These are phyloP conservation scores for Ceriops tagal DNA, from an alignment of 345 rosid species.

Conservation along the genomic window DNA sequence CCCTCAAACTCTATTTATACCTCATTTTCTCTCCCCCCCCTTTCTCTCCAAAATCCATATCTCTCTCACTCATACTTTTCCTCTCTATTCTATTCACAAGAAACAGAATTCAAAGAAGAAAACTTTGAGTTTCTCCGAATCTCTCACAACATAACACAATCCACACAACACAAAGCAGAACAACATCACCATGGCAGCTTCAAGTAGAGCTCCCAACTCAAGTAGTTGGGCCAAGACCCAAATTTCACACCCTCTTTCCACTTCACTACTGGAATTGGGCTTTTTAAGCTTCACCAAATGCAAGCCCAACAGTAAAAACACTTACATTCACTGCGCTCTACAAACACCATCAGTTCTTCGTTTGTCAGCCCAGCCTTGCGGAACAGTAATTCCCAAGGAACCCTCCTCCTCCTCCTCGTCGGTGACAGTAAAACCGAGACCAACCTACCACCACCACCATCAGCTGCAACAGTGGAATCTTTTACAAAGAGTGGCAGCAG, in stretches of 20 bases:
- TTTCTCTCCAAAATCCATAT: not conserved
- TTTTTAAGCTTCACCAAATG: constrained; percentile 18
- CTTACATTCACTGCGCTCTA: constrained; percentile 30
- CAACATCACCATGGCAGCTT: constrained; percentile 39
- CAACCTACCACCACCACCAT: not conserved
- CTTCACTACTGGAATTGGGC: constrained; percentile 20
- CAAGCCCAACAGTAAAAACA: constrained; percentile 16
- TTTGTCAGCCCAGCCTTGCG: constrained; percentile 47
- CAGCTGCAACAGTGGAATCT: constrained; percentile 47
- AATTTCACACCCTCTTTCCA: constrained; percentile 25
- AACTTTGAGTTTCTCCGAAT: no score
- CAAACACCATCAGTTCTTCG: constrained; percentile 56
- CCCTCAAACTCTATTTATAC: constrained; percentile 34
- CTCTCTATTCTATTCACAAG: not conserved
- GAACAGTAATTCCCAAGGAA: constrained; percentile 24
- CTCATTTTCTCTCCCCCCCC: constrained; percentile 8
- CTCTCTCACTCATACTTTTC: not conserved
- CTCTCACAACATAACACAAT: not conserved
- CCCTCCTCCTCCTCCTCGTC: constrained; percentile 8
- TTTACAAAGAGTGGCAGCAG: constrained; percentile 61
- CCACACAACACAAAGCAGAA: not conserved
- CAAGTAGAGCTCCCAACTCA: constrained; percentile 28
- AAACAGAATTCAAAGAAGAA: not conserved
- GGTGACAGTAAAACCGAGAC: constrained; percentile 6
- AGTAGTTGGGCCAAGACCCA: constrained; percentile 36